phyloP scores from a whole-genome alignment of 345 rosid genomes.

The Excoecaria cochinchinensis region DNA sequence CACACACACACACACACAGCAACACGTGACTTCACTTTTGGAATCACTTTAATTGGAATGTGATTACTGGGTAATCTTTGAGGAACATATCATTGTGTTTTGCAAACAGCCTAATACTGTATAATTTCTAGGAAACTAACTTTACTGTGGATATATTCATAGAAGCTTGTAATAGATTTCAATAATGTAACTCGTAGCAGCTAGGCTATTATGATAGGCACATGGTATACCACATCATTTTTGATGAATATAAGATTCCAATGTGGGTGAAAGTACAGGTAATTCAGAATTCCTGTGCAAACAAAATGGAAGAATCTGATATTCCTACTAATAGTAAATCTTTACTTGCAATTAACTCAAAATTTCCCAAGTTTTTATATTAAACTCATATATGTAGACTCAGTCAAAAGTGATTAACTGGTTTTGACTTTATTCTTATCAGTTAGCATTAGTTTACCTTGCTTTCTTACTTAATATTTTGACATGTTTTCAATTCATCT shows the following conservation, averaged over 20 bases:
- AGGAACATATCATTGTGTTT: neutral
- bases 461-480: neutral
- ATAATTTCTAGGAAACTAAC: neutral
- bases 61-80: neutral
- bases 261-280: too few relatives aligned
- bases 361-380: neutral
- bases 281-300: too few relatives aligned
- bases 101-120: neutral
- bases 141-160: neutral
- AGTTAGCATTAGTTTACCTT: neutral
- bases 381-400: neutral
- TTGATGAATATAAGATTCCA: too few relatives aligned
- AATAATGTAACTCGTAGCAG: neutral
- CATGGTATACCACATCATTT: neutral
- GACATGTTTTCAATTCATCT: neutral
- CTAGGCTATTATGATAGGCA: neutral
- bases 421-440: neutral
- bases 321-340: too few relatives aligned
- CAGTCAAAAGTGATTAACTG: neutral
- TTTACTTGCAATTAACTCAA: too few relatives aligned
- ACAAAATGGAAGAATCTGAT: too few relatives aligned
- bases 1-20: neutral
- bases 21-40: neutral
- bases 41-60: neutral
- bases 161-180: neutral